Evolutionary conservation across 1,284 basidiomycete genomes (phyloP).

Genomic region (Farysia itapuensis): DNA sequence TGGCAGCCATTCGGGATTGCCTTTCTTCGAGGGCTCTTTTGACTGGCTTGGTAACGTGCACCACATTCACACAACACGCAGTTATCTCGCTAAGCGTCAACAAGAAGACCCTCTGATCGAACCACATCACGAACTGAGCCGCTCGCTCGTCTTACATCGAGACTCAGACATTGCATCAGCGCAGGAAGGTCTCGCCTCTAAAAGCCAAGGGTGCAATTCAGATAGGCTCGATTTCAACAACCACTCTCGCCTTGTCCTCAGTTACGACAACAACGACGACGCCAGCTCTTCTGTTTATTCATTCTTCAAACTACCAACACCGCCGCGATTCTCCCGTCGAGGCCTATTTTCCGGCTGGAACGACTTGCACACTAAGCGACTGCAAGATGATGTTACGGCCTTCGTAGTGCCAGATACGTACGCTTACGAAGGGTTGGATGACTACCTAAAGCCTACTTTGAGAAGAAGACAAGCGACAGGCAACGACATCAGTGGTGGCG

Average conservation of each 20-base stretch:
- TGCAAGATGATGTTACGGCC: constrained; percentile 13
- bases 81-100: constrained; percentile 32
- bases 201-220: constrained; percentile 23
- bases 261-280: constrained; percentile 37
- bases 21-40: constrained; percentile 46
- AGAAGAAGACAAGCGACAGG: constrained; percentile 32
- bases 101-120: constrained; percentile 19
- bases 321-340: constrained; percentile 22
- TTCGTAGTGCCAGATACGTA: constrained; percentile 11
- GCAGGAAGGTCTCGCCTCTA: background rate
- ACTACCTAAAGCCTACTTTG: constrained; percentile 31
- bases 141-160: constrained; percentile 40
- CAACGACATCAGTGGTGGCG: constrained; percentile 77
- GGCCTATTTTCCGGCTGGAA: constrained; percentile 30
- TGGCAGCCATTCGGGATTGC: constrained; percentile 27
- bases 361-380: constrained; percentile 10
- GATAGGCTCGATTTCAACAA: constrained; percentile 44
- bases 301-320: constrained; percentile 42
- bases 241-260: constrained; percentile 38
- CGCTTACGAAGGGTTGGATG: constrained; percentile 23
- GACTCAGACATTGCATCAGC: constrained; percentile 32
- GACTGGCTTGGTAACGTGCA: constrained; percentile 50
- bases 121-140: constrained; percentile 11
- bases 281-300: constrained; percentile 31
- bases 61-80: constrained; percentile 26